These are phyloP conservation scores for Phytophthora megakarya DNA, from an alignment of 352 stramenopile genomes.

Conservation along the genomic window DNA sequence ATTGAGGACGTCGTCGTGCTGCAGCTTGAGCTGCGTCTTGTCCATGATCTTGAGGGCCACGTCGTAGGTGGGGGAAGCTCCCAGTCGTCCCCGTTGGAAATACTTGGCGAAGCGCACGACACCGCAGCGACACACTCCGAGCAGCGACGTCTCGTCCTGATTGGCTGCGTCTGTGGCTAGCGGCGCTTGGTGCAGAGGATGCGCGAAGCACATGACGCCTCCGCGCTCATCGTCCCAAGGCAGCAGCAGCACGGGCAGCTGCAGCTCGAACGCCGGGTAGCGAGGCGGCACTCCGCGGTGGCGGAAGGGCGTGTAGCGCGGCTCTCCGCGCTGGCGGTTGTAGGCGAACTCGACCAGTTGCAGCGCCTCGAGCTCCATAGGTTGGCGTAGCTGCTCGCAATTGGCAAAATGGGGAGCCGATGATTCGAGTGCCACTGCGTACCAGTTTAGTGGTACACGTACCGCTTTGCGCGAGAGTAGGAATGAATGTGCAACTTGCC, in stretches of 20 bases:
- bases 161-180: slow-evolving; percentile 47
- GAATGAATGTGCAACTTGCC: slow-evolving; percentile 24
- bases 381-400: slow-evolving; percentile 3
- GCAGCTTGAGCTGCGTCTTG: slow-evolving; percentile 62
- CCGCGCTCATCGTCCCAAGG: slow-evolving; percentile 72
- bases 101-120: slow-evolving; percentile 79
- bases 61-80: slow-evolving; percentile 42
- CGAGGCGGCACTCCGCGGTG: slow-evolving; percentile 74
- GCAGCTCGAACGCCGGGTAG: slow-evolving; percentile 71
- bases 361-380: slow-evolving; percentile 47
- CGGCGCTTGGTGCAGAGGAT: slow-evolving; percentile 46
- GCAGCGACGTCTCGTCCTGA: slow-evolving; percentile 53
- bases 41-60: slow-evolving; percentile 83
- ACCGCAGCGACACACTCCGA: slow-evolving; percentile 73
- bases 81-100: slow-evolving; percentile 52
- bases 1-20: slow-evolving; percentile 79
- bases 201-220: slow-evolving; percentile 70
- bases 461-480: slow-evolving; percentile 6
- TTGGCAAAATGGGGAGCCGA: slow-evolving; percentile 7
- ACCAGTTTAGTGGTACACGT: slow-evolving; percentile 9
- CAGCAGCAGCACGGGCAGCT: slow-evolving; percentile 68
- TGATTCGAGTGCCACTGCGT: background rate
- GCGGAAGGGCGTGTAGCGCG: slow-evolving; percentile 55
- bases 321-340: slow-evolving; percentile 67
- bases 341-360: slow-evolving; percentile 76